Percentiles rank a stretch among this genome's conserved stretches.
These are phyloP conservation scores for Alternaria sp. DNA, from an alignment of 2,329 filamentous ascomycete genomes.

Conservation along the genomic window DNA sequence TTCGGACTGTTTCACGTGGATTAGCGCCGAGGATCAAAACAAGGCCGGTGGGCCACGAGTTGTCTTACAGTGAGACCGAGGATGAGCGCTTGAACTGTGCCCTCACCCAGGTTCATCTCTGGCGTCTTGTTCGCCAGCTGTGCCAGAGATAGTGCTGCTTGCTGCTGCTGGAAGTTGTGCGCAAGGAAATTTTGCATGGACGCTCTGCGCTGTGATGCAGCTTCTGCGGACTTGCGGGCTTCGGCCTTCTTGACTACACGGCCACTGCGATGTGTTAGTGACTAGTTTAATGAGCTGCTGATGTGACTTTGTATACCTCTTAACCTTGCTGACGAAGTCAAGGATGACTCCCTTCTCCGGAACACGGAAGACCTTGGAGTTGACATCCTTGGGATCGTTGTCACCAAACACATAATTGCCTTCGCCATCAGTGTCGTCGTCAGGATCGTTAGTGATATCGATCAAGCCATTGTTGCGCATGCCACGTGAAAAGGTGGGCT, in stretches of 20 bases:
- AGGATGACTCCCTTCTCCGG: slow-evolving; percentile 56
- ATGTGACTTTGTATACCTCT: slow-evolving; percentile 43
- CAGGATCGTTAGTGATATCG: slow-evolving; percentile 53
- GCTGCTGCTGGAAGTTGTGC: slow-evolving; percentile 63
- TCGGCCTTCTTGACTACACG: slow-evolving; percentile 30
- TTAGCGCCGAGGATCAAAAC: slow-evolving; percentile 46
- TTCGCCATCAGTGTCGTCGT: slow-evolving; percentile 51
- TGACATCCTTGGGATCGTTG: slow-evolving; percentile 49
- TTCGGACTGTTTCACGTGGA: slow-evolving; percentile 48
- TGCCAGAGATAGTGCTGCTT: slow-evolving; percentile 69
- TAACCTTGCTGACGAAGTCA: slow-evolving; percentile 69
- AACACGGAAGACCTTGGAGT: slow-evolving; percentile 52
- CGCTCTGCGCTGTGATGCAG: slow-evolving; percentile 29
- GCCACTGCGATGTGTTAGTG: slow-evolving; percentile 28
- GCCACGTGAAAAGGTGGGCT: slow-evolving; percentile 64
- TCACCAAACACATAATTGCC: slow-evolving; percentile 52
- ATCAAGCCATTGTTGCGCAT: slow-evolving; percentile 60
- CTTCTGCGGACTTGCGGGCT: slow-evolving; percentile 17
- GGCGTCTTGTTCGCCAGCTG: slow-evolving; percentile 61
- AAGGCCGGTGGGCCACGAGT: slow-evolving; percentile 30
- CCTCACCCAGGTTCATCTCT: slow-evolving; percentile 56
- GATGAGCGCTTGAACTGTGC: slow-evolving; percentile 60
- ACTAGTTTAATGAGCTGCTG: slow-evolving; percentile 3
- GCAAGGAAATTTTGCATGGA: slow-evolving; percentile 38
- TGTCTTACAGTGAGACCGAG: slow-evolving; percentile 68